phyloP scores from a whole-genome alignment of 805 yeast species.

The Lipomyces spencermartinsiae region DNA sequence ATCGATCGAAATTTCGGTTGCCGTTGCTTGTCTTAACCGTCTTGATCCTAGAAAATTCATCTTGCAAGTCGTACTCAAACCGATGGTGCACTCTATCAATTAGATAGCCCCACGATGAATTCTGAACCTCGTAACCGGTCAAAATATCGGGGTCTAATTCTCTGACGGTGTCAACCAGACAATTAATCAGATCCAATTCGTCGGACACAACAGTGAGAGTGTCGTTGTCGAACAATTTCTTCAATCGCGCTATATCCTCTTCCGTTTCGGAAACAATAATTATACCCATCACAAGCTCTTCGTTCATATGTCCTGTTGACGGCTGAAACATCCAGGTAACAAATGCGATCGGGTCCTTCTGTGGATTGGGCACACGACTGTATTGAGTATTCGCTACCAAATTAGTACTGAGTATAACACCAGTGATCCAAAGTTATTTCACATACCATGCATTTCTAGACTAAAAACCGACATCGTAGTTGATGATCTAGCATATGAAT shows the following conservation, averaged over 20 bases:
- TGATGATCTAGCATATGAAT: conserved; percentile 5
- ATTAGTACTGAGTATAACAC: background rate
- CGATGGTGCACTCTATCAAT: conserved; percentile 59
- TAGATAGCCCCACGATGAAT: conserved; percentile 88
- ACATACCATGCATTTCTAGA: conserved; percentile 65
- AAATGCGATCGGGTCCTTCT: conserved; percentile 60
- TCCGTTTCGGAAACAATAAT: conserved; percentile 44
- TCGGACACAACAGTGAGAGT: conserved; percentile 53
- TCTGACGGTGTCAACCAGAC: conserved; percentile 61
- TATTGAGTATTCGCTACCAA: background rate
- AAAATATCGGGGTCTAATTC: conserved; percentile 84
- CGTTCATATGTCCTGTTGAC: conserved; percentile 14
- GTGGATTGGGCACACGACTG: conserved; percentile 66
- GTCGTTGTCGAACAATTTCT: conserved; percentile 44
- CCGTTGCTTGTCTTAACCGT: conserved; percentile 51
- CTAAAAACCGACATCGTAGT: conserved; percentile 60
- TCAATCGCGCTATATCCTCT: background rate
- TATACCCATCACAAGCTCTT: conserved; percentile 33
- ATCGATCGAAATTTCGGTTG: conserved; percentile 54
- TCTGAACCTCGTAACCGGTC: conserved; percentile 82
- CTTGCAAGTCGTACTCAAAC: conserved; percentile 60
- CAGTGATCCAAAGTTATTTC: background rate
- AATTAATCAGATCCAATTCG: conserved; percentile 67
- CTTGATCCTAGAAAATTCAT: conserved; percentile 66
- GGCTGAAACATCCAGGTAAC: conserved; percentile 64